Base-by-base conservation (phyloP, 1,139 yeast genomes). In the Petasospora fabianii region DNA sequence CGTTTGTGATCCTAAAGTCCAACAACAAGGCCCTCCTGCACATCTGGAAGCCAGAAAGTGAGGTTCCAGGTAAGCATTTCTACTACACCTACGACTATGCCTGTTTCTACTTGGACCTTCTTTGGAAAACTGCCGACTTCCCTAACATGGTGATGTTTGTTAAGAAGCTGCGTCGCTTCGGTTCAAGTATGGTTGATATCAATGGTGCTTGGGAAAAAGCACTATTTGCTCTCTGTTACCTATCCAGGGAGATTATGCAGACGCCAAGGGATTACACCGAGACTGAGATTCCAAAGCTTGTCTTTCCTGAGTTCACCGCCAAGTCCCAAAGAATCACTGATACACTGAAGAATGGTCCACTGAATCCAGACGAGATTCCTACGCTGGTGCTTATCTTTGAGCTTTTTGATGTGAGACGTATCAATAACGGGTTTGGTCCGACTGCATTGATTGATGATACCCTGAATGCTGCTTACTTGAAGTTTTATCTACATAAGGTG, bases 31-130 rank as follows among this genome's bases (percentile, higher is more conserved):
- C 82, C 7, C 70, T 94, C 31, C 77, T 90, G 0, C 84, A 77
- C 55, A 85, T 92, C 40, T 92, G 98, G 98, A 87, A 87, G 53
- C 95, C 97, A 0, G 96, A 88, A 36, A 62, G 70, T 50, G 98
- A 94, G 60, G 65, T 95, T 14, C 94, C 97, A 0, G 99, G 99
- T 0, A 86, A 85, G 51, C 97, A 92, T 60, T 92, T 87, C 56
- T 77, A 76, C 27, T 88, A 84, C 60, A 83, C 85, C 14, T 73
- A 71, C 48, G 77, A 80, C 43, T 92, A 92, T 55, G 75, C 86
- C 13, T 59, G 65, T 38, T 84, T 82, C 55, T 80, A 72, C 51
- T 71, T 84, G 37, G 74, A 74, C 19, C 55, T 90, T 19, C 61
- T 86, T 21, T 66, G 71, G 30, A 60, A 65, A 22, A 69, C 75